Base-by-base conservation (phyloP, 495 filamentous ascomycete species). In the Usnea hakonensis region DNA sequence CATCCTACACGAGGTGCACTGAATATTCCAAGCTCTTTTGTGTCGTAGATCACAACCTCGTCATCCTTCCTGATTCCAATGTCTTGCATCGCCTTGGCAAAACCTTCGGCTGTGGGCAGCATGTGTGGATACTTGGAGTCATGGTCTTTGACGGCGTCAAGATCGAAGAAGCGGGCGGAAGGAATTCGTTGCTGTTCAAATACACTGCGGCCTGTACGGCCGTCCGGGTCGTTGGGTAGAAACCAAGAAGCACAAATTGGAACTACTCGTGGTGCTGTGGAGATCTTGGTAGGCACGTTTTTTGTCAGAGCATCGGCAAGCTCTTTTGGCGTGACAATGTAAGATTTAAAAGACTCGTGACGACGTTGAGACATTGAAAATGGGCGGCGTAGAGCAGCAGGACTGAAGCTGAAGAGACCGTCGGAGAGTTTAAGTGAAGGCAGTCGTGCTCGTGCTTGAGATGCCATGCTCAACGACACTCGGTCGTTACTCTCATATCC, bases 201-300 rank as follows among this genome's bases (percentile, higher is more conserved):
- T 61, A 86, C 85, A 44, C 89, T 77, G 65, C 81, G 77, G 55
- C 95, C 95, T 60, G 80, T 91, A 63, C 91, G 88, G 28, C 84
- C 79, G 62, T 84, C 72, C 17, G 82, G 80, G 63, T 94, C 91
- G 77, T 95, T 97, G 43, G 95, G 94, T 67, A 98, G 82, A 69
- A 96, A 97, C 94, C 94, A 98, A 37, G 90, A 83, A 41, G 91
- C 94, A 71, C 90, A 97, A 56, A 98, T 75, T 2, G 95, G 90
- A 57, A 97, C 83, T 35, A 91, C 85, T 64, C 90, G 84, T 0
- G 94, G 87, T 2, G 87, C 82, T 33, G 88, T 86, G 17, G 86
- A 86, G 68, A 91, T 87, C 64, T 86, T 85, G 61, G 81, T 85
- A 1, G 85, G 79, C 7, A 90, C 80, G 69, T 88, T 90, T 70